phyloP scores from a whole-genome alignment of 2,329 filamentous ascomycete species.

The Stachybotrys chartarum region DNA sequence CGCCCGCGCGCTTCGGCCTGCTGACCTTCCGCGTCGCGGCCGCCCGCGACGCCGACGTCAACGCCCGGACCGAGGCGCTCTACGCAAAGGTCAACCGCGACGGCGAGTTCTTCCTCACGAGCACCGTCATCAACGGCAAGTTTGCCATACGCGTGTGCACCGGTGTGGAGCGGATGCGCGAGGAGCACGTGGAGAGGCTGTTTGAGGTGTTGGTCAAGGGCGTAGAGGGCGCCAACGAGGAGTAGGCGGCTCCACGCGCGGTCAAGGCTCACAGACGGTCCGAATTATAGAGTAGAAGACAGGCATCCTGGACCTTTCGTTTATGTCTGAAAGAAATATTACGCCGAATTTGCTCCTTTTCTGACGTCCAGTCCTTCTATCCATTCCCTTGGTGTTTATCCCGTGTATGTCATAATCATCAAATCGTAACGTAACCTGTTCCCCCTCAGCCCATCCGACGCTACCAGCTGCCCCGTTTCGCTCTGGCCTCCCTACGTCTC shows the following conservation, averaged over 20 bases:
- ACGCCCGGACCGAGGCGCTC: constrained; percentile 63
- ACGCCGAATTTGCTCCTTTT: background rate
- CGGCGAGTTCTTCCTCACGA: constrained; percentile 78
- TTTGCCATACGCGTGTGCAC: constrained; percentile 80
- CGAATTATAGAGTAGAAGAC: no score
- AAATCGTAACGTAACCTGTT: background rate
- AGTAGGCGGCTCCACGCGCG: background rate
- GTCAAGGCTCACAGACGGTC: no score
- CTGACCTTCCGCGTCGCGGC: constrained; percentile 62
- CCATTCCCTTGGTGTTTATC: background rate
- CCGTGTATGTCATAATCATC: background rate
- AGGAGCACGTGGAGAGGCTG: constrained; percentile 66
- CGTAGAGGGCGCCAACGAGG: constrained; percentile 35
- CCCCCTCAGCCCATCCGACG: background rate
- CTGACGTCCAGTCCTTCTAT: background rate
- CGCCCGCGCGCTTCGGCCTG: constrained; percentile 69
- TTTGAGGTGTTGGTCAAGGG: constrained; percentile 66
- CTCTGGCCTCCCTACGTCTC: background rate
- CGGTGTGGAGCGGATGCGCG: constrained; percentile 55
- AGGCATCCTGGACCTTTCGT: no score
- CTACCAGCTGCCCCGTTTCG: background rate
- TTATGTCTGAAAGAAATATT: no score
- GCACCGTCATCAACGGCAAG: constrained; percentile 62
- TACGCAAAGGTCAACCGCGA: constrained; percentile 67
- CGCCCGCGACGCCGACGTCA: constrained; percentile 43